Conservation (phyloP, 1,284 basidiomycete species). For the Sporisorium graminicola region DNA sequence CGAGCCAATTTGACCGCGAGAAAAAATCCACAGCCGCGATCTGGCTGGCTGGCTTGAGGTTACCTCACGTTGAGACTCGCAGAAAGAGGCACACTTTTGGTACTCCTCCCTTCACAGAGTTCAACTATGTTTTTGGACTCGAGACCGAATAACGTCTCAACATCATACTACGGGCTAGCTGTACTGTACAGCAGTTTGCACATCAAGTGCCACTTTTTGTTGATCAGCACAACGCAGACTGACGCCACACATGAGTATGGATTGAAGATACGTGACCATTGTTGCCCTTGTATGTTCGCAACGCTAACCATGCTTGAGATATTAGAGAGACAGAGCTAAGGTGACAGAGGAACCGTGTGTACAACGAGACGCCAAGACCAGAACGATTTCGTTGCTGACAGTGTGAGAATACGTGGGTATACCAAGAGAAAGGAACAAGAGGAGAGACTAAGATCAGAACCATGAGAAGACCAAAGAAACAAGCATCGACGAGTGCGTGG, state of each 20-base stretch:
- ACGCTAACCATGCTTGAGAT: not conserved
- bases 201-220: too few species aligned
- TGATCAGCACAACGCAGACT: too few species aligned
- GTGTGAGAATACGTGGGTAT: conserved; percentile 6
- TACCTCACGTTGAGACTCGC: not conserved
- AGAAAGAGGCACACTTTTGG: too few species aligned
- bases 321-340: not conserved
- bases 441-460: not conserved
- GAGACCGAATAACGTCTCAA: too few species aligned
- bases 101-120: too few species aligned
- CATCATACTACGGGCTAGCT: too few species aligned
- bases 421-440: not conserved
- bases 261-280: conserved; percentile 3
- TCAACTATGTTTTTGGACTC: too few species aligned
- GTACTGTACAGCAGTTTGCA: too few species aligned
- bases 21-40: not conserved
- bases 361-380: not conserved
- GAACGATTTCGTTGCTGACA: not conserved
- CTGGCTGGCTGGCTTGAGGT: not conserved
- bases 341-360: not conserved
- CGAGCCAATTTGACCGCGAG: conserved; percentile 1
- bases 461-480: too few species aligned
- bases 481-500: too few species aligned
- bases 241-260: not conserved
- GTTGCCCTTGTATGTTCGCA: conserved; percentile 19